phyloP scores from a whole-genome alignment of 371 early-diverging fungal species.

The Lichtheimia ornata region DNA sequence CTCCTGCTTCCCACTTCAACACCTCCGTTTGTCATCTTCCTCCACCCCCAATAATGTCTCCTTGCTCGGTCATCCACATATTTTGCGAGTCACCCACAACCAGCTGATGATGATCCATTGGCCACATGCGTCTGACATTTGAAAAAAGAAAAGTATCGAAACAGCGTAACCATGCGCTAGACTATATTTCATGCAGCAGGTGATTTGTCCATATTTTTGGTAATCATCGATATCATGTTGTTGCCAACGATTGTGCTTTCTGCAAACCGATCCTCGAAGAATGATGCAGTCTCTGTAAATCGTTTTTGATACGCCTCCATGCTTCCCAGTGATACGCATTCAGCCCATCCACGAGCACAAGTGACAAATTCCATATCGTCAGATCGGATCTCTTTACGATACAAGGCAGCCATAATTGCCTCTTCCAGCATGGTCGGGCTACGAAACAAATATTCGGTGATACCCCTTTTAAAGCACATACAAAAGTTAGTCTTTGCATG shows the following conservation, averaged over 20 bases:
- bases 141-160: too few relatives aligned
- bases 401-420: constrained; percentile 82
- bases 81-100: too few relatives aligned
- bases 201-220: constrained; percentile 40
- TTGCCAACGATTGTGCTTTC: constrained; percentile 75
- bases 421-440: constrained; percentile 77
- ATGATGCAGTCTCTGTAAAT: constrained; percentile 81
- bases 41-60: too few relatives aligned
- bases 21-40: too few relatives aligned
- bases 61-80: too few relatives aligned
- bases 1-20: too few relatives aligned
- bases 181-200: too few relatives aligned
- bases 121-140: too few relatives aligned
- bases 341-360: constrained; percentile 91
- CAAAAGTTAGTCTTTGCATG: background rate
- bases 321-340: constrained; percentile 79
- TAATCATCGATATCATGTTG: constrained; percentile 68
- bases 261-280: constrained; percentile 76
- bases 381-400: constrained; percentile 77
- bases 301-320: constrained; percentile 84
- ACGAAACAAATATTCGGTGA: constrained; percentile 89
- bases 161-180: too few relatives aligned
- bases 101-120: too few relatives aligned
- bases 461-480: constrained; percentile 62
- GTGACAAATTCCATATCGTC: constrained; percentile 94